Evolutionary conservation across 352 stramenopile species (phyloP), one percentile per base, ranked within the genome.

Genomic region (Globisporangium acanthophoron): DNA sequence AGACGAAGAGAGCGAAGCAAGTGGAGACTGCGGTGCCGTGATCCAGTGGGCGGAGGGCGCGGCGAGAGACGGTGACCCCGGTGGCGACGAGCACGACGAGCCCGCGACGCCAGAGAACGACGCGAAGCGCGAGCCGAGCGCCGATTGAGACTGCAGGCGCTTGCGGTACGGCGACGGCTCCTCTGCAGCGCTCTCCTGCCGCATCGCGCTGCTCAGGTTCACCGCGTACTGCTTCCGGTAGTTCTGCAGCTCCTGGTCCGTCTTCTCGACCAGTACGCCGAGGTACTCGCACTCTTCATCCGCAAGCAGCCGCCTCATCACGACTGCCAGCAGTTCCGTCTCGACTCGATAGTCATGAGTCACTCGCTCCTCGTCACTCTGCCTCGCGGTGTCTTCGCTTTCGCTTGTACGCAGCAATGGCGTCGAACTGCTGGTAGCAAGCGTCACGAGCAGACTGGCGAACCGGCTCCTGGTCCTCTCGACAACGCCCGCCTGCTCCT

Each of bases 221-320:
- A 74, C 54, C 15, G 67, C 74, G 62, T 71, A 73, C 60, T 79
- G 64, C 55, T 69, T 73, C 1, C 73, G 71, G 33, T 72, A 65
- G 8, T 66, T 60, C 45, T 75, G 66, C 20, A 75, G 67, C 48
- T 88, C 76, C 3, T 71, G 45, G 13, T 76, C 60, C 0, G 65
- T 69, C 37, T 71, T 66, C 8, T 77, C 65, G 13, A 88, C 61
- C 4, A 88, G 53, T 4, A 40, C 31, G 8, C 81, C 64, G 8
- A 71, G n/a, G 61, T 84, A 82, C 50, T 80, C 72, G 45, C 78
- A 67, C 0, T 70, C 70, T 5, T 85, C 76, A 1, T 71, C 41
- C 15, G 33, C 20, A 5, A 88, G 70, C 0, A 88, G 62, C 16
- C 70, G 71, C 9, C 70, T 74, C 40, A 83, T 71, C 3, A 74